phyloP scores from a whole-genome alignment of 805 yeast species.

The Cyberlindnera petersonii region DNA sequence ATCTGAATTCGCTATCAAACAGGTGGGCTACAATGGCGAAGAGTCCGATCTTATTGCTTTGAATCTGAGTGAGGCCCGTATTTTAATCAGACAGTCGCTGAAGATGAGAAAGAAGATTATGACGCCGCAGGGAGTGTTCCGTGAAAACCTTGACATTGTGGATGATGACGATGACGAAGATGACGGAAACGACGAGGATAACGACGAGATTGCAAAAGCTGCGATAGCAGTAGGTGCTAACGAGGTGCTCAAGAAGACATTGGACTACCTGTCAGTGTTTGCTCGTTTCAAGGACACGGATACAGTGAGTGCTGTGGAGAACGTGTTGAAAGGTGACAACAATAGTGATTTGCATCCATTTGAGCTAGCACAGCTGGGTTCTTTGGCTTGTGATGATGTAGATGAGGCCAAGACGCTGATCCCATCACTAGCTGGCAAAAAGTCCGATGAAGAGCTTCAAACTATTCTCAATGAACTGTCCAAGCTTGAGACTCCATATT shows the following conservation, averaged over 20 bases:
- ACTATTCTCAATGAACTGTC: constrained; percentile 84
- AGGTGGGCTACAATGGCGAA: constrained; percentile 76
- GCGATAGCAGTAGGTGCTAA: constrained; percentile 70
- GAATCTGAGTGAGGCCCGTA: constrained; percentile 84
- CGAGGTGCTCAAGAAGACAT: constrained; percentile 86
- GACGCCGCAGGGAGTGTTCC: constrained; percentile 38
- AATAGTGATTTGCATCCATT: constrained; percentile 85
- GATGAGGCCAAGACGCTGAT: constrained; percentile 94
- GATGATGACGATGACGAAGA: constrained; percentile 32
- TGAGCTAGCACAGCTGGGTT: constrained; percentile 86
- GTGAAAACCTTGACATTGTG: constrained; percentile 16
- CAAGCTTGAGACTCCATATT: constrained; percentile 48
- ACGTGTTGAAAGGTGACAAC: constrained; percentile 69
- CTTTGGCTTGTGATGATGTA: constrained; percentile 91
- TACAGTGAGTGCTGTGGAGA: constrained; percentile 91
- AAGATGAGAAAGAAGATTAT: constrained; percentile 63
- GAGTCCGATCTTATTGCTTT: constrained; percentile 75
- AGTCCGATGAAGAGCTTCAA: constrained; percentile 82
- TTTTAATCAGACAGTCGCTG: constrained; percentile 85
- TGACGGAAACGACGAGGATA: constrained; percentile 30
- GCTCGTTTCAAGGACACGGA: constrained; percentile 90
- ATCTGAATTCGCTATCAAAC: constrained; percentile 83
- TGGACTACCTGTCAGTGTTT: constrained; percentile 80
- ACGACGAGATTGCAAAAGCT: constrained; percentile 34
- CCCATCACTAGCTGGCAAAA: constrained; percentile 80